phyloP scores from a whole-genome alignment of 192 early-diverging fungal species.

The Phlyctochytrium arcticum region DNA sequence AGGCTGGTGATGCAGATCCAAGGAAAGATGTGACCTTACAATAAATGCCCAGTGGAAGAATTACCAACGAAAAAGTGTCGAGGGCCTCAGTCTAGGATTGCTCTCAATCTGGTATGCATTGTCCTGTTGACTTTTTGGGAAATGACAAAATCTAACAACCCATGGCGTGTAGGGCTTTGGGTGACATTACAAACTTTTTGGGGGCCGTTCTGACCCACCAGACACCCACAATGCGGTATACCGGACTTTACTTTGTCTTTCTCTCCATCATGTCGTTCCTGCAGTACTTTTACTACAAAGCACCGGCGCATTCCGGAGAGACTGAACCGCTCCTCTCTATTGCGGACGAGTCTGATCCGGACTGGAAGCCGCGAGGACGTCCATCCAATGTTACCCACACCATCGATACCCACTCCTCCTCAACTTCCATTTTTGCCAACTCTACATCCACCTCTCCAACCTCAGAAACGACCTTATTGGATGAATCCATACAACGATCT shows the following conservation, averaged over 20 bases:
- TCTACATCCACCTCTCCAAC: too few species aligned
- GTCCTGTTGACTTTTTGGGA: conserved; percentile 1
- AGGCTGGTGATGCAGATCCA: neutral
- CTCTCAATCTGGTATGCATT: conserved; percentile 35
- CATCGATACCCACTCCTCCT: too few species aligned
- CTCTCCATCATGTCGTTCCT: conserved; percentile 32
- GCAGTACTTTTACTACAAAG: conserved; percentile 44
- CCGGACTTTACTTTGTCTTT: conserved; percentile 37
- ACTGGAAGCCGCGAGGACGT: too few species aligned
- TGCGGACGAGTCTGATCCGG: too few species aligned
- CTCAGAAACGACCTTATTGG: too few species aligned
- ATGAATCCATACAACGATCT: too few species aligned
- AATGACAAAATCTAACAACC: too few species aligned
- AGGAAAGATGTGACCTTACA: neutral
- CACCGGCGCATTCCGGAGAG: conserved; percentile 2
- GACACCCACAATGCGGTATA: conserved; percentile 32
- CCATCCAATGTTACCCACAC: too few species aligned
- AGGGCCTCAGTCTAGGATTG: conserved; percentile 40
- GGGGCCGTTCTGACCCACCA: conserved; percentile 49
- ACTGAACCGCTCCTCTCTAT: neutral
- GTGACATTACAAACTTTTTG: conserved; percentile 29
- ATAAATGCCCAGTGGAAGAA: conserved; percentile 28
- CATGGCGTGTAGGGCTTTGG: neutral
- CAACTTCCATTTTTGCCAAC: too few species aligned
- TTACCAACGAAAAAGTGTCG: conserved; percentile 33